Base-by-base conservation (phyloP, 73 alveolate genomes). In the Stentor coeruleus region DNA sequence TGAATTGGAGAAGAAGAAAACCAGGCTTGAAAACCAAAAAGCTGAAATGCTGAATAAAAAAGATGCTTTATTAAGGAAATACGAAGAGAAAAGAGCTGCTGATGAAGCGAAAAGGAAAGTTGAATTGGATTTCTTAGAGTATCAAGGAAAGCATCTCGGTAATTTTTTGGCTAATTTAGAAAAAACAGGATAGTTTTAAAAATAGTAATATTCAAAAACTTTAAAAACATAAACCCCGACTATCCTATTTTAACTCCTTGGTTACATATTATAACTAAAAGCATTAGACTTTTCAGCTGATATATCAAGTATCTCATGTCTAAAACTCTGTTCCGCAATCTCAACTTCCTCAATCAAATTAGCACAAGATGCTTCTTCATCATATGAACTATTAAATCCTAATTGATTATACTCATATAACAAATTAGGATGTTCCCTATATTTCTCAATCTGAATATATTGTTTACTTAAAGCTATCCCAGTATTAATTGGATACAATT, bases 61-160 rank as follows among this genome's bases (percentile, higher is more conserved):
- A 75, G 83, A 75, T 39, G 83, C 83, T 14, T 33, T 75, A 1
- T 39, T 75, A 2, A 75, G 92, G 87, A 76, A 92, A 76, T 93
- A 89, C 72, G 94, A 94, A 59, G 99, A 95, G 74, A 91, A 98
- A 81, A 91, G 93, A 76, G 95, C 92, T 31, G 93, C 91, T 74
- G 98, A 95, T 81, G 96, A 95, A 58, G 88, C 90, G 82, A 94
- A 95, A 92, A 92, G 99, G 76, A 95, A 92, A 41, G 86, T 86
- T 83, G 98, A 95, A 87, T 88, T 93, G 39, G 98, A 95, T 59
- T 95, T 93, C 91, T 89, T 93, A 42, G 95, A 92, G 86, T 89
- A 83, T 82, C 98, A 88, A 82, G 95, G 91, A 0, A n/a, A 75
- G 84, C 83, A 75, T 2, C 83, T 75, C 39, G 83, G 39, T 35